These are phyloP conservation scores for Aspergillus pseudonomiae DNA, from an alignment of 2,329 filamentous ascomycete genomes.

Conservation along the genomic window DNA sequence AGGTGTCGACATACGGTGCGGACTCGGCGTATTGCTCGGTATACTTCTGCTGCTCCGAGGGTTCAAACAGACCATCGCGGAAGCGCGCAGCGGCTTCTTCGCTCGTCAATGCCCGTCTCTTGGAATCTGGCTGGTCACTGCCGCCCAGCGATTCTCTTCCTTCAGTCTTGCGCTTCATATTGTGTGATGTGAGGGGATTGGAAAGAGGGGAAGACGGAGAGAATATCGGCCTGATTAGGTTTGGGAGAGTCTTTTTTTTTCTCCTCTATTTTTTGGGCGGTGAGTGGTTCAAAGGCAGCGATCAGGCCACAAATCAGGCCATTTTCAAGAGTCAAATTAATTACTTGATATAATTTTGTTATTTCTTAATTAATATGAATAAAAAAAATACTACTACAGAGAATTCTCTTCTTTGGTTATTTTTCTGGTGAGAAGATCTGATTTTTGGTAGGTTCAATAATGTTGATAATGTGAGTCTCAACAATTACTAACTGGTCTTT, in stretches of 20 bases:
- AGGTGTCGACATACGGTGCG: conserved; percentile 39
- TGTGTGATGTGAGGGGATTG: conserved; percentile 8
- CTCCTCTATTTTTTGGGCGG: conserved; percentile 18
- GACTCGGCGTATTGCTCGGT: conserved; percentile 47
- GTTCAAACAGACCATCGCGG: conserved; percentile 48
- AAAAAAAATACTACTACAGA: not conserved
- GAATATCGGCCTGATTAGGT: not conserved
- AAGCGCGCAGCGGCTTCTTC: conserved; percentile 46
- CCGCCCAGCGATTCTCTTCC: conserved; percentile 30
- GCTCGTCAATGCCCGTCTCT: conserved; percentile 43
- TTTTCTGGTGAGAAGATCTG: too few relatives aligned
- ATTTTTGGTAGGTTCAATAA: not conserved
- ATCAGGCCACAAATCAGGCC: conserved; percentile 26
- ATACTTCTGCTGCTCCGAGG: conserved; percentile 45
- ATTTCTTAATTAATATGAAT: not conserved
- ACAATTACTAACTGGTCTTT: not conserved
- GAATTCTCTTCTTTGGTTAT: too few relatives aligned
- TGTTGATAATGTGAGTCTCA: not conserved
- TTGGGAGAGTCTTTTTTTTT: conserved; percentile 13
- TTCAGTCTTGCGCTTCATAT: conserved; percentile 51
- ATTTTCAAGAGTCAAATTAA: conserved; percentile 8
- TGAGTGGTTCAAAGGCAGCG: conserved; percentile 19
- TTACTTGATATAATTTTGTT: not conserved
- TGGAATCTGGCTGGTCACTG: conserved; percentile 39
- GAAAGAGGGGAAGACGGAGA: not conserved